phyloP scores from a whole-genome alignment of 2,329 filamentous ascomycete species.

The Periconia sp. region DNA sequence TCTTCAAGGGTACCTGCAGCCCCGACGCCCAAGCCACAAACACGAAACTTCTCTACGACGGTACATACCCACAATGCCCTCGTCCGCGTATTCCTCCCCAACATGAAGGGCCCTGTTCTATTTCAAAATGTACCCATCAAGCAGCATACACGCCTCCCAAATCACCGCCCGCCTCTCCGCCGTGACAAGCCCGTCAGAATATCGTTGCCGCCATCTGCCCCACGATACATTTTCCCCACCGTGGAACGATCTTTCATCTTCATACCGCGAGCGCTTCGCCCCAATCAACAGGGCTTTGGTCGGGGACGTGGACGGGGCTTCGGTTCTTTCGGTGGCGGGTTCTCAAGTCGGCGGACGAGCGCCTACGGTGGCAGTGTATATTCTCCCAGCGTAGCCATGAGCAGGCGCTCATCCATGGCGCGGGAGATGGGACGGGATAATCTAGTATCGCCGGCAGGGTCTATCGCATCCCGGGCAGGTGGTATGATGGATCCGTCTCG shows the following conservation, averaged over 20 bases:
- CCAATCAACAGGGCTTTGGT: conserved; percentile 82
- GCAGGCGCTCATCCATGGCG: conserved; percentile 80
- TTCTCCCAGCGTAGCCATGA: conserved; percentile 85
- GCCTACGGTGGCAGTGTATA: conserved; percentile 82
- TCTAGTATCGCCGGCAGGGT: conserved; percentile 81
- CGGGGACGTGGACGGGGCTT: conserved; percentile 75
- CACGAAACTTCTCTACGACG: conserved; percentile 73
- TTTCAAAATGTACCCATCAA: conserved; percentile 82
- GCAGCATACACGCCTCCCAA: conserved; percentile 91
- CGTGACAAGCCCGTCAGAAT: conserved; percentile 96
- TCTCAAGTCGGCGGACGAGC: conserved; percentile 80
- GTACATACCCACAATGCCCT: conserved; percentile 84
- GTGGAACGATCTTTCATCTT: conserved; percentile 95
- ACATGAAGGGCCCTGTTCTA: conserved; percentile 72
- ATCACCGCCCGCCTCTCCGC: conserved; percentile 90
- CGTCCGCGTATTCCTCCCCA: conserved; percentile 79
- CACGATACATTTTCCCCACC: conserved; percentile 90
- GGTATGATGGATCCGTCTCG: conserved; percentile 66
- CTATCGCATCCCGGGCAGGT: conserved; percentile 72
- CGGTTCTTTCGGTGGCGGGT: conserved; percentile 65
- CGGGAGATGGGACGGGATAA: conserved; percentile 72
- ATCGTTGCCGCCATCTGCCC: conserved; percentile 78
- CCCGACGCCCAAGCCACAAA: conserved; percentile 39
- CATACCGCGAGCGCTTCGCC: conserved; percentile 90
- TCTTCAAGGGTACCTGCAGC: conserved; percentile 26